Percentiles rank a stretch among this genome's conserved stretches.
phyloP scores from a whole-genome alignment of 2,329 filamentous ascomycete genomes.

The Scleromitrula shiraiana region DNA sequence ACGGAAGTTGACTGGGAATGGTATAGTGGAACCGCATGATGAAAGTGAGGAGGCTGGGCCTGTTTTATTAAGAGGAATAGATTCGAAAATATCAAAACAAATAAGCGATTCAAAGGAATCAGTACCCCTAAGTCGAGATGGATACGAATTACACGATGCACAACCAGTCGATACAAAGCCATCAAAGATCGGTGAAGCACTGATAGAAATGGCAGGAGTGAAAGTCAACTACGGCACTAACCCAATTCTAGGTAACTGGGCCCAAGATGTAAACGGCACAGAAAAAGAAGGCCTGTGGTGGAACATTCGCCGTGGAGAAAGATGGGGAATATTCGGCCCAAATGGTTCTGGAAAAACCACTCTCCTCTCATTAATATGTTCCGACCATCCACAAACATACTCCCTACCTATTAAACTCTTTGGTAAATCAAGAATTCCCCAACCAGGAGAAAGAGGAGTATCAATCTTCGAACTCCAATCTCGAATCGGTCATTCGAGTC shows the following conservation, averaged over 20 bases:
- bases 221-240: conserved; percentile 73
- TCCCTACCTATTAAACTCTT: conserved; percentile 82
- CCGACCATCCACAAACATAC: conserved; percentile 92
- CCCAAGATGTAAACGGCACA: conserved; percentile 43
- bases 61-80: not conserved
- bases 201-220: conserved; percentile 85
- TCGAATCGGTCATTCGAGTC: conserved; percentile 85
- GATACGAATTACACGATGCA: conserved; percentile 18
- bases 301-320: conserved; percentile 73
- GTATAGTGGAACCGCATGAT: conserved; percentile 18
- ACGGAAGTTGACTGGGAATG: conserved; percentile 21
- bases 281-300: conserved; percentile 61
- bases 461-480: conserved; percentile 90
- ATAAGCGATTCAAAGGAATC: not conserved
- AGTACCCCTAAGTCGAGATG: conserved; percentile 17
- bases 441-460: conserved; percentile 58
- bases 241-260: conserved; percentile 74
- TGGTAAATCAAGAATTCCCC: conserved; percentile 70
- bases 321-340: conserved; percentile 88
- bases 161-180: conserved; percentile 14
- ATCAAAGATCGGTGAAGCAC: conserved; percentile 48
- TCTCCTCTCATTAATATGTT: conserved; percentile 82
- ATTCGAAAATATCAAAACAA: no score
- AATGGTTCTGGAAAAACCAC: conserved; percentile 97
- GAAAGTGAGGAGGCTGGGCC: not conserved